Base-by-base conservation (phyloP, 257 asterid species). In the Catharanthus roseus region DNA sequence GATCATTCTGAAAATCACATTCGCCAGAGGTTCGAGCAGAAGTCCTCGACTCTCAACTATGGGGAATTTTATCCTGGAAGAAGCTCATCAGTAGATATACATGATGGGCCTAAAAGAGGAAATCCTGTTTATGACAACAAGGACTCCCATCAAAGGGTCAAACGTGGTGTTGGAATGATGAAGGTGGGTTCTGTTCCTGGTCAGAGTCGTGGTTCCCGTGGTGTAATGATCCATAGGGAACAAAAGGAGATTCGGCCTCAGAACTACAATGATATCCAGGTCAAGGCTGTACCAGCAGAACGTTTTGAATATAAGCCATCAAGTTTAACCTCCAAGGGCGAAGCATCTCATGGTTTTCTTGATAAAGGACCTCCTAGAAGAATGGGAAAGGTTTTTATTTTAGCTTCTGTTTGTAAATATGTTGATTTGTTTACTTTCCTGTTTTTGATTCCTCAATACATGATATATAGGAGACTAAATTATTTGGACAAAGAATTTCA, bases 1-100 rank as follows among this genome's bases (percentile, higher is more conserved):
- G 85, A 84, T 79, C 80, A 72, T 75, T 82, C 87, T 26, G 87
- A 85, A 61, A 66, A 74, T 70, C 73, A 65, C 79, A 75, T 71
- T 33, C 82, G 70, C 77, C 85, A 73, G 42, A 88, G 82, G 70
- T 71, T 71, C 65, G 79, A 72, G 67, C 77, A n/a, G 61, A 81
- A 78, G 72, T 72, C 79, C 58, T 74, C 86, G 57, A 55, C 76
- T 79, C 55, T 81, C 74, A 63, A 63, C 55, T 50, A 51, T 66
- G 78, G 83, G 65, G 83, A 82, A 67, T 77, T 77, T 71, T 78
- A 79, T 80, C 81, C 82, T 38, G 73, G 85, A 64, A 84, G 77
- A 56, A 71, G 75, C 72, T 75, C 88, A 71, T 71, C 83, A 0
- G 69, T 74, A 28, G 85, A 84, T 71, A 70, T 80, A 67, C 80